Percentiles rank a stretch among this genome's conserved stretches.
These are phyloP conservation scores for Cymodocea nodosa DNA, from an alignment of 116 monocot species.

Conservation along the genomic window DNA sequence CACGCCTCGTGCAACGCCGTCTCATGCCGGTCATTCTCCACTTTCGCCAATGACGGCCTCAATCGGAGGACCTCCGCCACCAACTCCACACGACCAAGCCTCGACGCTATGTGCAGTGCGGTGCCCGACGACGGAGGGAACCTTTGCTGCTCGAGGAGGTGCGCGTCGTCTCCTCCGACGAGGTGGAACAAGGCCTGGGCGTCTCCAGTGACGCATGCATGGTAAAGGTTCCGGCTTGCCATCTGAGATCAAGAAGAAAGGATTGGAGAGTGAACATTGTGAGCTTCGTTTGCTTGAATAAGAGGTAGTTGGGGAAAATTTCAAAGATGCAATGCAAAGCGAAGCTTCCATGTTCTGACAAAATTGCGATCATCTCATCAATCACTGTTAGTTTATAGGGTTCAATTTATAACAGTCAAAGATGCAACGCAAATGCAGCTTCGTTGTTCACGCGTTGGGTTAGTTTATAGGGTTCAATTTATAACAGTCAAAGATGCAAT, in stretches of 20 bases:
- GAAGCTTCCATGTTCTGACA: no score
- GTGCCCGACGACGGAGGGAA: not conserved
- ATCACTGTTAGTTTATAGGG: no score
- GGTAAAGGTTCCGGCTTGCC: not conserved
- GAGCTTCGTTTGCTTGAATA: no score
- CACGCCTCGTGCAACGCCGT: conserved; percentile 8
- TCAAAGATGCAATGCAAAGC: no score
- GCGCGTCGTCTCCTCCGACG: not conserved
- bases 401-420: no score
- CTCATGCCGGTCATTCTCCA: not conserved
- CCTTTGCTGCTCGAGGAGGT: not conserved
- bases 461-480: no score
- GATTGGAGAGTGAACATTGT: no score
- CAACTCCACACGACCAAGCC: not conserved
- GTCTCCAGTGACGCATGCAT: not conserved
- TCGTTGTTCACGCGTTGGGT: no score
- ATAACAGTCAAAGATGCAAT: no score
- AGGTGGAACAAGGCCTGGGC: not conserved
- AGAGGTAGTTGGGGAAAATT: no score
- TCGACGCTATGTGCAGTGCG: not conserved
- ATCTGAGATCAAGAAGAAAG: not conserved
- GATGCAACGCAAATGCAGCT: no score
- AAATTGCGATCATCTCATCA: no score
- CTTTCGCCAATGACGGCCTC: not conserved
- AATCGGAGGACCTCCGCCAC: conserved; percentile 3